Evolutionary conservation across 306 rosid genomes (phyloP), one percentile per base, ranked within the genome.

Genomic region (Gastrolobium bilobum): DNA sequence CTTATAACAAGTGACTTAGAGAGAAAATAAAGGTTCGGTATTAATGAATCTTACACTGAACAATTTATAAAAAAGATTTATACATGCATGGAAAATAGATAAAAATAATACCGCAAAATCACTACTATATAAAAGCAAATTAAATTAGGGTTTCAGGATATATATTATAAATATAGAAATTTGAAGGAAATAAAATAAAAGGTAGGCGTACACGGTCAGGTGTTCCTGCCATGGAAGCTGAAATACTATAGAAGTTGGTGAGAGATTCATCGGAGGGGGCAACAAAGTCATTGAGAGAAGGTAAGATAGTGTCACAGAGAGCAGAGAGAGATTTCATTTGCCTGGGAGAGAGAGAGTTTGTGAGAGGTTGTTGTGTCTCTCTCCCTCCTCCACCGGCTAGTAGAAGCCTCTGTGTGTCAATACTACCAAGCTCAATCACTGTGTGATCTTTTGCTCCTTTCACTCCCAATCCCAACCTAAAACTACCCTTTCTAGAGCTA

Each of bases 161-260:
- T 44, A 47, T n/a, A n/a, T n/a, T n/a, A n/a, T n/a, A n/a, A n/a
- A n/a, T 68, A 37, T 2, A 52, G 10, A 57, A 72, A 43, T 29
- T 57, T 7, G 0, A 70, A 13, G 4, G 13, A 3, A 15, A 10
- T 35, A 51, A 9, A 15, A 6, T 20, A 4, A n/a, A 10, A 42
- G 13, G 20, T 33, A 65, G 6, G 9, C 87, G 8, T 82, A 91
- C 97, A 37, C 82, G 90, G 0, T 86, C 43, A 9, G 88, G 87
- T 42, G 90, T 85, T 72, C 89, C 93, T 2, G 86, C 85, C 86
- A 88, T 77, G 80, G 97, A 85, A 11, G 96, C 97, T 6, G 94
- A 89, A 68, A 84, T 75, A 5, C 63, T 15, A 81, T 87, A 91
- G 83, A 85, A 89, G 0, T 60, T 56, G 68, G 87, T 43, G 38